These are phyloP conservation scores for Lagerstroemia speciosa DNA, from an alignment of 345 rosid species.

Conservation along the genomic window DNA sequence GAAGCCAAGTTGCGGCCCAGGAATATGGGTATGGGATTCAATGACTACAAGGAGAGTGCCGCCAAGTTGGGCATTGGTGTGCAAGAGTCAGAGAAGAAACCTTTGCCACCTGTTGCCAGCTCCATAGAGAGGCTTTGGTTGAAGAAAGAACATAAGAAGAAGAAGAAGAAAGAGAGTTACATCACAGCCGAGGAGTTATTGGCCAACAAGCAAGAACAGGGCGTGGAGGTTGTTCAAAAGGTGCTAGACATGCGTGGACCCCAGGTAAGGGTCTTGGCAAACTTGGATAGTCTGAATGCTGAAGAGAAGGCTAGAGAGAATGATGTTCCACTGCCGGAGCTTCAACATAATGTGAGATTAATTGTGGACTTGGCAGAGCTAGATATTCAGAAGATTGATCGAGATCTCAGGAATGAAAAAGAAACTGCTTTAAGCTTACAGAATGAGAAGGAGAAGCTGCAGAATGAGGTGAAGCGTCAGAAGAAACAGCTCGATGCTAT, in stretches of 20 bases:
- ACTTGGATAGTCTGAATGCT: slow-evolving; percentile 82
- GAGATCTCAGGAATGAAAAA: slow-evolving; percentile 71
- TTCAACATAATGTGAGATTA: slow-evolving; percentile 71
- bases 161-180: slow-evolving; percentile 17
- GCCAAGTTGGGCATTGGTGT: slow-evolving; percentile 36
- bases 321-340: slow-evolving; percentile 90
- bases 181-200: slow-evolving; percentile 63
- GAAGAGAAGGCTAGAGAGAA: slow-evolving; percentile 78
- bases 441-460: slow-evolving; percentile 68
- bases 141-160: slow-evolving; percentile 26
- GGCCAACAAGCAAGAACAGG: slow-evolving; percentile 69
- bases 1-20: slow-evolving; percentile 89
- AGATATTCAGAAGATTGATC: slow-evolving; percentile 81
- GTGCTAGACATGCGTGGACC: slow-evolving; percentile 96
- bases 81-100: slow-evolving; percentile 47
- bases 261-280: slow-evolving; percentile 71
- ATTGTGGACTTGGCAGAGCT: slow-evolving; percentile 75
- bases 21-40: slow-evolving; percentile 89
- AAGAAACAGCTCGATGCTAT: slow-evolving; percentile 49
- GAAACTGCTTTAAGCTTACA: slow-evolving; percentile 79
- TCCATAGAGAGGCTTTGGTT: slow-evolving; percentile 55
- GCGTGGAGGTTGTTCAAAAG: slow-evolving; percentile 70
- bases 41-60: slow-evolving; percentile 60
- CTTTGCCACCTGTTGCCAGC: slow-evolving; percentile 17
- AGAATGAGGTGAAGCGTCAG: slow-evolving; percentile 38